Base-by-base conservation (phyloP, 208 protist species). In the Acanthamoeba royreba region DNA sequence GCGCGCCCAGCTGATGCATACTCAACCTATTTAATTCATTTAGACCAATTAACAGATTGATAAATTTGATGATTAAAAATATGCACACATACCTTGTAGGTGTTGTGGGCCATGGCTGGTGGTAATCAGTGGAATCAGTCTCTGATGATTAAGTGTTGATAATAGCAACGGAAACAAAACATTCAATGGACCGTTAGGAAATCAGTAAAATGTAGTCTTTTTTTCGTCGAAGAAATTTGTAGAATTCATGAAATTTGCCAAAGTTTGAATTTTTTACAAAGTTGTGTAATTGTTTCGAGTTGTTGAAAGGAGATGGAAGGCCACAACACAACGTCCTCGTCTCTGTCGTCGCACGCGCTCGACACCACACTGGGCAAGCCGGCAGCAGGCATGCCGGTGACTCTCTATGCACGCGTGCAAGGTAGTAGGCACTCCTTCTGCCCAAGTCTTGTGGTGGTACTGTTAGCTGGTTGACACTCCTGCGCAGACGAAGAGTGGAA, bases 301-400 rank as follows among this genome's bases (percentile, higher is more conserved):
- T n/a, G n/a, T n/a, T n/a, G n/a, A n/a, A n/a, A n/a, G n/a, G n/a
- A n/a, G n/a, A n/a, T n/a, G n/a, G n/a, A n/a, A n/a, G n/a, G n/a
- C n/a, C n/a, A n/a, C n/a, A n/a, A n/a, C n/a, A n/a, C n/a, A n/a
- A n/a, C n/a, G n/a, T n/a, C 61, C 0, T 40, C 28, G 31, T 72
- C 74, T 5, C 52, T 90, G 17, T 90, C 83, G 35, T 90, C 83
- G 5, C 83, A 90, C 66, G 83, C 52, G 25, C 83, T 90, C 17
- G 83, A 90, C 83, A 90, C 83, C 1, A 90, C 83, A 7, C 35
- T 90, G 83, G 83, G 83, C 83, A 66, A 69, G 45, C 83, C 83
- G 7, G 83, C 83, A 8, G 46, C 83, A n/a, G 52, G 53, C 2
- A 43, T 90, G 83, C 83, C 83, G 11, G 53, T 90, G 38, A 72